Base-by-base conservation (phyloP, 208 protist genomes). In the Crithidia brevicula region DNA sequence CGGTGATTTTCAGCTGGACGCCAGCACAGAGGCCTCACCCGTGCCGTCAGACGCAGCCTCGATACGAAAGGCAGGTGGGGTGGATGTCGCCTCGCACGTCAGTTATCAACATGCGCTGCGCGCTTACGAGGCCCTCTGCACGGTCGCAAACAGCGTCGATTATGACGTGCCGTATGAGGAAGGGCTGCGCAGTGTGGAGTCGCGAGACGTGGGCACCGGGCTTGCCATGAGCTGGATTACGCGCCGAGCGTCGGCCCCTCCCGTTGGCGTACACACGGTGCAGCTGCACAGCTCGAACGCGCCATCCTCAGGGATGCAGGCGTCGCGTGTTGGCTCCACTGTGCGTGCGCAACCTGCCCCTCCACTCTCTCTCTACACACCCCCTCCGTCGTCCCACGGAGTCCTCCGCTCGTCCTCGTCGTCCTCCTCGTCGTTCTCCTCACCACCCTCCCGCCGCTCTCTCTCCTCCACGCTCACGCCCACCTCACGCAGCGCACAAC, bases 81-180 rank as follows among this genome's bases (percentile, higher is more conserved):
- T 5, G 10, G 38, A 47, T 45, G 56, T 49, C 20, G 15, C 10
- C 31, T 67, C 36, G 28, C 46, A 20, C 15, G 25, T 18, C 23
- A 38, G 4, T 4, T 67, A 50, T 15, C 51, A 36, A 1, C 11
- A 20, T 20, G 59, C 42, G 2, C 27, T 57, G 5, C 33, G 33
- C 13, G 51, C 20, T 15, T 81, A 81, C 42, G 18, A 62, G 33
- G 42, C 69, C 33, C 57, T 81, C 16, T 54, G 61, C 43, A 15
- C 62, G n/a, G 46, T 43, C 3, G 64, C 75, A 3, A 33, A 67
- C 18, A 67, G 66, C 38, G 60, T 76, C 16, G 59, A 57, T 18
- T 81, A 81, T 40, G 64, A 81, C 59, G 38, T 64, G 7, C 47
- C 34, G 10, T 49, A 67, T 23, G 75, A 81, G 30, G 69, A 67